Evolutionary conservation across 2,329 filamentous ascomycete species (phyloP).

Genomic region (Aureobasidium sp.): DNA sequence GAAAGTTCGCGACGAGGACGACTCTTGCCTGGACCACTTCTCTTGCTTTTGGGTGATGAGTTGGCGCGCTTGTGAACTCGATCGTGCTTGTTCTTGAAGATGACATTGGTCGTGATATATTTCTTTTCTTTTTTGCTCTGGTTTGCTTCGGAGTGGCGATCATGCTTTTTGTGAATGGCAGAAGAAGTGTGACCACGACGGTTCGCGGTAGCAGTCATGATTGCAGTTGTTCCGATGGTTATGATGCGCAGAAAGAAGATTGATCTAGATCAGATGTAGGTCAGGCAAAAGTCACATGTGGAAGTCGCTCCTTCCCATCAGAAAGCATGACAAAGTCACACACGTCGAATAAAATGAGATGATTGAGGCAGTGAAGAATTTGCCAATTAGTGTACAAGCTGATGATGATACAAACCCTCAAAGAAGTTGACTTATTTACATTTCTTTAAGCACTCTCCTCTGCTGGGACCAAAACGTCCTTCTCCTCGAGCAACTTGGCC

Average conservation of each 20-base stretch:
- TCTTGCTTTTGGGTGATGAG: neutral
- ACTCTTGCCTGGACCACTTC: neutral
- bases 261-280: neutral
- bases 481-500: conserved; percentile 85
- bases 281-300: neutral
- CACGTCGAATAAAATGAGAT: neutral
- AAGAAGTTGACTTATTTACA: neutral
- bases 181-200: neutral
- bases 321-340: neutral
- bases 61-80: neutral
- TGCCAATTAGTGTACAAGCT: conserved; percentile 4
- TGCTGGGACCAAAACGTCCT: conserved; percentile 68
- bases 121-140: conserved; percentile 10
- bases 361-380: neutral
- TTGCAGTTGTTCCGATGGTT: neutral
- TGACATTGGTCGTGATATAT: conserved; percentile 4
- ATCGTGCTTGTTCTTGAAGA: neutral
- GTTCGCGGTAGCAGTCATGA: neutral
- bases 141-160: neutral
- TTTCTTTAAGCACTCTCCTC: conserved; percentile 30
- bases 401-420: conserved; percentile 10
- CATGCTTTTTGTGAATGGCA: neutral
- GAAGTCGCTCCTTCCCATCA: neutral
- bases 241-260: neutral
- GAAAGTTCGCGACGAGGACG: conserved; percentile 2